Conservation (phyloP, 257 asterid genomes). For the Coffea canephora region DNA sequence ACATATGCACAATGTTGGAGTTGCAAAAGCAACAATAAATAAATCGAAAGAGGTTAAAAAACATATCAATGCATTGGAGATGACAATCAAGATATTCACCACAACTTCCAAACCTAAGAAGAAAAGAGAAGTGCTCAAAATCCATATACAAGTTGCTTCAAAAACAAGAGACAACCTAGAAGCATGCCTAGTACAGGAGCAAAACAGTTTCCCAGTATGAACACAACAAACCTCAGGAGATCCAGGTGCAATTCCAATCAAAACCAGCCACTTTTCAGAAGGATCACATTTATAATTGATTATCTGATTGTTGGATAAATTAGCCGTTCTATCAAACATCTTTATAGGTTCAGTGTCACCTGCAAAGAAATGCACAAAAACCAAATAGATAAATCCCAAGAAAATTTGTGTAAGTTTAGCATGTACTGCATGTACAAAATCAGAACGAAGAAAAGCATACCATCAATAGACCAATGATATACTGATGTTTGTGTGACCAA, state of each 20-base stretch:
- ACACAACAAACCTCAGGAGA: conserved; percentile 71
- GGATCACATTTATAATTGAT: conserved; percentile 95
- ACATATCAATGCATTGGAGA: neutral
- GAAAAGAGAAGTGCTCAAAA: neutral
- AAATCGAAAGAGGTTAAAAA: neutral
- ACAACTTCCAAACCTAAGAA: neutral
- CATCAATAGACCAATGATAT: conserved; percentile 95
- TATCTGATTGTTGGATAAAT: conserved; percentile 84
- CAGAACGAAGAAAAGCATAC: conserved; percentile 27
- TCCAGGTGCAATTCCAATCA: conserved; percentile 98
- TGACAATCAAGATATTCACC: neutral
- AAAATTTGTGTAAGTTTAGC: neutral
- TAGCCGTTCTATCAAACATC: conserved; percentile 96
- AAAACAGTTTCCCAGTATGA: neutral
- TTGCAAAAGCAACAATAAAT: neutral
- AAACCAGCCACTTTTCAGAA: conserved; percentile 97
- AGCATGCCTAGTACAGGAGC: neutral
- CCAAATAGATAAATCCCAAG: neutral
- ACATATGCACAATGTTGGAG: neutral
- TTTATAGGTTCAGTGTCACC: conserved; percentile 94
- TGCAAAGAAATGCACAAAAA: conserved; percentile 28
- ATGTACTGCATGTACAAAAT: conserved; percentile 7
- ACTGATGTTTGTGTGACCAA: conserved; percentile 90
- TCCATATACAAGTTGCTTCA: neutral
- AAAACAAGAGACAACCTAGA: neutral